Evolutionary conservation across 306 rosid species (phyloP).

Genomic region (Betula pendula): DNA sequence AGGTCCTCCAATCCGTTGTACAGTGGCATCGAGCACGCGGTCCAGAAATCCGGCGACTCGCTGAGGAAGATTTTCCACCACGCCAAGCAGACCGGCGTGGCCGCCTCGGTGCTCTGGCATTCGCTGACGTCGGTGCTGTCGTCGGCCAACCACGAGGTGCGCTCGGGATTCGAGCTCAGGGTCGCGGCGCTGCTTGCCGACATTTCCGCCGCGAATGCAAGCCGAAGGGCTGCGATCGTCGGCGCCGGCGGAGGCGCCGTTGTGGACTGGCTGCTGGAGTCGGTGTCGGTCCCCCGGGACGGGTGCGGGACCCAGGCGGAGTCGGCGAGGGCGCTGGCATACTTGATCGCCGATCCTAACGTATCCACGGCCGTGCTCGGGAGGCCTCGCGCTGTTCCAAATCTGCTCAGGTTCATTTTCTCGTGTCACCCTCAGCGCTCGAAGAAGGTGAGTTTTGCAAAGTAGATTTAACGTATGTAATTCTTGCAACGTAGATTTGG

Average conservation of each 20-base stretch:
- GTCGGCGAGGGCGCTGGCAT: constrained; percentile 91
- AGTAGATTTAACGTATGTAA: not conserved
- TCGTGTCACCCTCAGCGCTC: constrained; percentile 88
- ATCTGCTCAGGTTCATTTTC: constrained; percentile 79
- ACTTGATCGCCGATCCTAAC: constrained; percentile 83
- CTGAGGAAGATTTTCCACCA: constrained; percentile 54
- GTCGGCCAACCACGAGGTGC: constrained; percentile 88
- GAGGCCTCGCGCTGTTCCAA: constrained; percentile 81
- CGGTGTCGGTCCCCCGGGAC: constrained; percentile 73
- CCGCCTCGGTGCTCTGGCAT: constrained; percentile 84
- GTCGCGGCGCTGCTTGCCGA: constrained; percentile 92
- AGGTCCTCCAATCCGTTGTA: constrained; percentile 41
- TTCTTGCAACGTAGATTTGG: constrained; percentile 10
- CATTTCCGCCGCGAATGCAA: constrained; percentile 73
- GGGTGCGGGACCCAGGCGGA: constrained; percentile 81
- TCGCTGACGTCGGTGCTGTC: constrained; percentile 81
- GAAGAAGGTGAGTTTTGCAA: constrained; percentile 48
- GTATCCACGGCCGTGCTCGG: constrained; percentile 77
- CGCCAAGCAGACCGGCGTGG: constrained; percentile 68
- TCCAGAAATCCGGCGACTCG: constrained; percentile 50
- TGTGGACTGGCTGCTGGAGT: constrained; percentile 87
- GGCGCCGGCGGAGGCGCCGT: constrained; percentile 93
- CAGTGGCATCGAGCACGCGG: constrained; percentile 44
- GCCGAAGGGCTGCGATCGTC: constrained; percentile 81
- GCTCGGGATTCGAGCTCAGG: constrained; percentile 86